These are phyloP conservation scores for Endocalyx cinctus DNA, from an alignment of 2,329 filamentous ascomycete species.

Conservation along the genomic window DNA sequence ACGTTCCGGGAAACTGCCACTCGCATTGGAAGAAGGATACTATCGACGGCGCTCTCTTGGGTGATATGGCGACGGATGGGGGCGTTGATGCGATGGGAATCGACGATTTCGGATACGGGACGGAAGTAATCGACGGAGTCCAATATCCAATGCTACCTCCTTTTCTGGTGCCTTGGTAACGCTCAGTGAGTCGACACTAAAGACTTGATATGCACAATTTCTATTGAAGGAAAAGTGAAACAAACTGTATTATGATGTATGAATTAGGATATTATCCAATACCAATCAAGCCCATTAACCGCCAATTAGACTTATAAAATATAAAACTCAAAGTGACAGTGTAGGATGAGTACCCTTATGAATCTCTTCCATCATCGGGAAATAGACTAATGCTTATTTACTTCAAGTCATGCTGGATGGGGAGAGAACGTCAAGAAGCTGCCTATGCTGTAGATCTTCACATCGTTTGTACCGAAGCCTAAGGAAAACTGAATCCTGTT, in stretches of 20 bases:
- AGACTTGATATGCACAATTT: too few species aligned
- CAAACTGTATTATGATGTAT: background rate
- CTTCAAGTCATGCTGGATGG: too few species aligned
- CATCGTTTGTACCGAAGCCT: too few species aligned
- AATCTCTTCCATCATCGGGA: background rate
- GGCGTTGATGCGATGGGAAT: conserved; percentile 15
- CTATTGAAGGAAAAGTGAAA: conserved; percentile 1
- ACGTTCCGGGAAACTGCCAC: conserved; percentile 43
- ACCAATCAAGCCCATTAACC: too few species aligned
- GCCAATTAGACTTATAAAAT: conserved; percentile 3
- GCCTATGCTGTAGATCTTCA: too few species aligned
- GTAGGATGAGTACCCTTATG: background rate
- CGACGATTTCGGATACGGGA: conserved; percentile 32
- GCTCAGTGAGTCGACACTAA: too few species aligned
- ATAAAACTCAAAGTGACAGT: conserved; percentile 1
- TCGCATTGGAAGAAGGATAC: conserved; percentile 44
- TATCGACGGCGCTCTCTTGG: conserved; percentile 23
- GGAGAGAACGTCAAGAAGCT: too few species aligned
- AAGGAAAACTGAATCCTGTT: background rate
- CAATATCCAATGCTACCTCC: conserved; percentile 37
- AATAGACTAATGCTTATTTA: too few species aligned
- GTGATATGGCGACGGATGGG: conserved; percentile 12
- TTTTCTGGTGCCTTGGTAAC: conserved; percentile 30
- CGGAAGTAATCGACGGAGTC: conserved; percentile 35
- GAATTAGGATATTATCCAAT: too few species aligned